A percentile compares a stretch with the other conserved stretches of the same genome.
Conservation (phyloP, 2,329 filamentous ascomycete genomes). For the Phoma sp. region DNA sequence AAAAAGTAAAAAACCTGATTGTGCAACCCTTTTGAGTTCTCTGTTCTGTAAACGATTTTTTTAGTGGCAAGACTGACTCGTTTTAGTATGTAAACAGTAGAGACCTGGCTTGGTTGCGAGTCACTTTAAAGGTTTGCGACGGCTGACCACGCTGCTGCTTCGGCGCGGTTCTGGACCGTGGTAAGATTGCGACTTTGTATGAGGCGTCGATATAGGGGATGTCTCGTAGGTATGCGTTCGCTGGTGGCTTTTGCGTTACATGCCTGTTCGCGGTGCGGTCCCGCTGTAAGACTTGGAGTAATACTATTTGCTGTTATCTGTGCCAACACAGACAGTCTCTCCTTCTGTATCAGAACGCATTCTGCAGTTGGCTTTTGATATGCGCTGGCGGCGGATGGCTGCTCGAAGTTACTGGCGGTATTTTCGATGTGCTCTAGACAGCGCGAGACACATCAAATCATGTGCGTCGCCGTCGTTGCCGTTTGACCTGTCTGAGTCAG, state of each 20-base stretch:
- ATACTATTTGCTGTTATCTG: slow-evolving; percentile 27
- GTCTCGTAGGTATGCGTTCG: neutral
- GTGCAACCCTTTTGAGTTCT: neutral
- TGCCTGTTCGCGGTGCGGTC: slow-evolving; percentile 3
- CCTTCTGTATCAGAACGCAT: slow-evolving; percentile 23
- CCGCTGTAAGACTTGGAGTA: slow-evolving; percentile 14
- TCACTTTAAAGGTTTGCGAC: neutral
- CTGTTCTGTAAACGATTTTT: neutral
- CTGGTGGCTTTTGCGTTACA: slow-evolving; percentile 3
- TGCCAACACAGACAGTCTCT: slow-evolving; percentile 15
- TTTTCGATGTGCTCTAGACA: slow-evolving; percentile 30
- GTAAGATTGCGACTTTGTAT: neutral
- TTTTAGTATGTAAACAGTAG: neutral
- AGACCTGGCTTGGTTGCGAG: neutral
- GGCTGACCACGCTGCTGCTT: neutral
- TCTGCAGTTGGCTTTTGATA: slow-evolving; percentile 16
- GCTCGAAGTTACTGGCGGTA: slow-evolving; percentile 32
- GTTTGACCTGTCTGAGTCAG: slow-evolving; percentile 7
- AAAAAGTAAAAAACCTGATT: slow-evolving; percentile 15
- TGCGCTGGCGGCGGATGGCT: slow-evolving; percentile 17
- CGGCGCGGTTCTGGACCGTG: neutral
- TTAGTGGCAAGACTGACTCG: neutral
- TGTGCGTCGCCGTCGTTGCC: slow-evolving; percentile 29
- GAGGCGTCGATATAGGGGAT: too few species aligned
- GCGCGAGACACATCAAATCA: slow-evolving; percentile 29